Conservation (phyloP, 768 basidiomycete genomes). For the Mycena epipterygia region DNA sequence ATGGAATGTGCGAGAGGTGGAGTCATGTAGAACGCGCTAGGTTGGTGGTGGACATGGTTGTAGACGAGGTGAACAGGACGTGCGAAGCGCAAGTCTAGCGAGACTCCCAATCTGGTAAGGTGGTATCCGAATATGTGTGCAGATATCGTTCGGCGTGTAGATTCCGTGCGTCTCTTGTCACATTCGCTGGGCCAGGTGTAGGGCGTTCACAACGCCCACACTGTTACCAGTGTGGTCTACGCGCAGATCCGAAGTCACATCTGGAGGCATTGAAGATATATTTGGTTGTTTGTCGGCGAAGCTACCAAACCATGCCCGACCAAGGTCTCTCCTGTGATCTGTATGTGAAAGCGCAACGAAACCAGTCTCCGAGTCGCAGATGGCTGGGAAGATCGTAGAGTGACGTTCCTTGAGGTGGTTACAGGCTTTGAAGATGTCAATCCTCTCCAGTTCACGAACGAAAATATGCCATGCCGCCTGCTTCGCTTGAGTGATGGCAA, state of each 20-base stretch:
- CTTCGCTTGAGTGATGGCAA: neutral
- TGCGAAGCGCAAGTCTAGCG: too few relatives aligned
- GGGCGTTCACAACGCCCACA: too few relatives aligned
- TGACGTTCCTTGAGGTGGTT: neutral
- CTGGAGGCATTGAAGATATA: neutral
- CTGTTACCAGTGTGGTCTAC: conserved; percentile 1
- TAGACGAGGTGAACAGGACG: too few relatives aligned
- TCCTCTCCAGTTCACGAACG: neutral
- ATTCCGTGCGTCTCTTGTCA: too few relatives aligned
- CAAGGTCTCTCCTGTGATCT: neutral
- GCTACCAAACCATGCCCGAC: neutral
- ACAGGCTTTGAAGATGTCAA: conserved; percentile 2
- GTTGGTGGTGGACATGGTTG: too few relatives aligned
- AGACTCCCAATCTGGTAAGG: too few relatives aligned
- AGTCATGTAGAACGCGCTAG: too few relatives aligned
- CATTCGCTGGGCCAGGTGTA: too few relatives aligned
- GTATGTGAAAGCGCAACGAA: neutral
- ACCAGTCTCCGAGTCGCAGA: neutral
- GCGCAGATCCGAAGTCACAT: conserved; percentile 5
- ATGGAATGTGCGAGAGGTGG: too few relatives aligned
- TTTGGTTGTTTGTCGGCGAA: neutral
- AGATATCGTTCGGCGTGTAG: too few relatives aligned
- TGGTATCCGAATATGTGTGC: too few relatives aligned
- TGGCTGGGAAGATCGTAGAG: neutral
- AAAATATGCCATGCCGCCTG: neutral